Conservation (phyloP, 2,329 filamentous ascomycete species). For the Aspergillus amoenus region DNA sequence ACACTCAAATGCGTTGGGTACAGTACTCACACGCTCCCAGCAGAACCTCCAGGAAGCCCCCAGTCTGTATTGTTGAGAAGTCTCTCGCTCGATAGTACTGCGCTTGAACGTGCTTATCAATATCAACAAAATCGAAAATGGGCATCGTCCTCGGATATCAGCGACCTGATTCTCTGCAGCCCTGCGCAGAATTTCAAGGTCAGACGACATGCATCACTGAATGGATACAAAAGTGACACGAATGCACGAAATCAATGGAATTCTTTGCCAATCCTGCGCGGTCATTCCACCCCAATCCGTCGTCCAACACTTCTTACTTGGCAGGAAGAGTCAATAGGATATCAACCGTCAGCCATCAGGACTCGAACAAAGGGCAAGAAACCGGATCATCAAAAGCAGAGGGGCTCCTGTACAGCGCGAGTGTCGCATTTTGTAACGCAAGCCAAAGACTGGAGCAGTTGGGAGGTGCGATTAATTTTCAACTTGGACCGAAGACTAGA, state of each 20-base stretch:
- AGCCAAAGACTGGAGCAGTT: slow-evolving; percentile 27
- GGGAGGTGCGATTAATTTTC: slow-evolving; percentile 38
- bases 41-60: slow-evolving; percentile 38
- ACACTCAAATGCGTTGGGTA: slow-evolving; percentile 14
- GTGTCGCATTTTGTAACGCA: not conserved
- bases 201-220: not conserved
- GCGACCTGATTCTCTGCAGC: not conserved
- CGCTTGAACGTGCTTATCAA: not conserved
- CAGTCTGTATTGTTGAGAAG: slow-evolving; percentile 27
- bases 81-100: slow-evolving; percentile 14
- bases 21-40: slow-evolving; percentile 23
- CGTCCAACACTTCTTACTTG: not conserved
- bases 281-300: not conserved
- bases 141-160: not conserved
- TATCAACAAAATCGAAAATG: not conserved
- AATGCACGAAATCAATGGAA: not conserved
- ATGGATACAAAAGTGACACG: not conserved
- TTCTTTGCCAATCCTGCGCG: not conserved
- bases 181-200: not conserved
- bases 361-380: not conserved
- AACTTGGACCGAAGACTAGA: slow-evolving; percentile 36
- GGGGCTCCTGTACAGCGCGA: not conserved
- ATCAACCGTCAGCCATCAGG: not conserved
- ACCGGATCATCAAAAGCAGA: not conserved
- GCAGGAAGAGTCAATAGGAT: not conserved